A percentile compares a stretch with the other conserved stretches of the same genome.
phyloP scores from a whole-genome alignment of 116 monocot genomes.

The Posidonia oceanica region DNA sequence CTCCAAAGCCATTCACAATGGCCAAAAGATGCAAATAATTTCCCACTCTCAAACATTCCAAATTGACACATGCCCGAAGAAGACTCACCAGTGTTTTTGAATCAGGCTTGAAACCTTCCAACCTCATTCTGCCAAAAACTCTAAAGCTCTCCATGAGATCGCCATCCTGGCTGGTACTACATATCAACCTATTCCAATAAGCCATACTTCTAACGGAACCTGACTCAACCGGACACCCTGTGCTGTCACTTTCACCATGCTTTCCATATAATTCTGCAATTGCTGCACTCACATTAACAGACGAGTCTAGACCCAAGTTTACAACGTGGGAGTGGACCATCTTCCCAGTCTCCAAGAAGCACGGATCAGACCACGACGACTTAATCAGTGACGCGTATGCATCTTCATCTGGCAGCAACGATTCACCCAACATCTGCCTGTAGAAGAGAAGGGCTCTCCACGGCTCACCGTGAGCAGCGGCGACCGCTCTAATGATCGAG shows the following conservation, averaged over 20 bases:
- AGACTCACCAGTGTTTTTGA: conserved; percentile 2
- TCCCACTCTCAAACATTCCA: conserved; percentile 10
- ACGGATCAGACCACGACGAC: not conserved
- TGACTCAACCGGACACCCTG: no score
- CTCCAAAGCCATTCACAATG: conserved; percentile 15
- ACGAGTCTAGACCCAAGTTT: conserved; percentile 11
- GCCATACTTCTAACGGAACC: no score
- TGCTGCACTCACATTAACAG: not conserved
- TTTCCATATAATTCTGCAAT: conserved; percentile 10
- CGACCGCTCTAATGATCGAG: conserved; percentile 10
- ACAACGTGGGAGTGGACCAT: conserved; percentile 13
- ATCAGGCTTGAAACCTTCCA: conserved; percentile 8
- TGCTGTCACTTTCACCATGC: conserved; percentile 13
- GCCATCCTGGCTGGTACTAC: conserved; percentile 1
- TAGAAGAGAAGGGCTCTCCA: not conserved
- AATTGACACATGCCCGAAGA: conserved; percentile 14
- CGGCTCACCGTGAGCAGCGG: not conserved
- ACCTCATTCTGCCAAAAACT: conserved; percentile 9
- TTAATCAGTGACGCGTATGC: not conserved
- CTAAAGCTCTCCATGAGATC: conserved; percentile 1
- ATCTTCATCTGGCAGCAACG: not conserved
- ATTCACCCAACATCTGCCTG: conserved; percentile 5
- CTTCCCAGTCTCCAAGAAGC: not conserved
- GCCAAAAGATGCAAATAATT: conserved; percentile 9
- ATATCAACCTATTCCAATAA: not conserved